phyloP scores from a whole-genome alignment of 805 yeast species.

The Myxozyma melibiosi region DNA sequence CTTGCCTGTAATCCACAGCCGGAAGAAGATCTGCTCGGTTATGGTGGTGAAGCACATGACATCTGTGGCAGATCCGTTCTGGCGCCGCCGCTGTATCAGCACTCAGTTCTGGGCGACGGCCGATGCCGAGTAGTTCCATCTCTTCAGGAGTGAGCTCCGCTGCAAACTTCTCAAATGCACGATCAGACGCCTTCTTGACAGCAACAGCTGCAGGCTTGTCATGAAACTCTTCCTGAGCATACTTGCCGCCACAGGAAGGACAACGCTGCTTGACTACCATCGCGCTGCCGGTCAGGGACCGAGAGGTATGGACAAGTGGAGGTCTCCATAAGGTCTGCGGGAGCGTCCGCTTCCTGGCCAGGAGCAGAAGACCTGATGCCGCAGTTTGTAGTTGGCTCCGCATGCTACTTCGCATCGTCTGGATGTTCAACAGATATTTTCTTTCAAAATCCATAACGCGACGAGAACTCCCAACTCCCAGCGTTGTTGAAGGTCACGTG shows the following conservation, averaged over 20 bases:
- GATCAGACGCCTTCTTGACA: not conserved
- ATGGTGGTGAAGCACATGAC: constrained; percentile 13
- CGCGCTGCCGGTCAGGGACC: too few species aligned
- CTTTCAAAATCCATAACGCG: not conserved
- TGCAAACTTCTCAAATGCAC: not conserved
- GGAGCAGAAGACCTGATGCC: too few species aligned
- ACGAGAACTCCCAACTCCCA: constrained; percentile 2
- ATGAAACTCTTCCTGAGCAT: not conserved
- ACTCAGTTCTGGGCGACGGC: not conserved
- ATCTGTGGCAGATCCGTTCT: constrained; percentile 15
- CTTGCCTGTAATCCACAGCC: not conserved
- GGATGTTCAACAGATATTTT: too few species aligned
- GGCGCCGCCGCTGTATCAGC: not conserved
- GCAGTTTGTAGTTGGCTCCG: too few species aligned
- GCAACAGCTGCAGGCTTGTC: not conserved
- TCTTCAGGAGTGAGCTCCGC: not conserved
- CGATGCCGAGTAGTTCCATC: not conserved
- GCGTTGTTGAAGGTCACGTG: not conserved
- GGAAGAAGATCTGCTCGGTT: constrained; percentile 7
- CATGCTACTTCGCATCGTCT: too few species aligned
- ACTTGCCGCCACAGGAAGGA: not conserved
- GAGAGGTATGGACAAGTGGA: too few species aligned
- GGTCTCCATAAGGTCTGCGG: too few species aligned
- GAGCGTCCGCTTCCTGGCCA: too few species aligned
- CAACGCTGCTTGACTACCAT: too few species aligned